Conservation (phyloP, 805 yeast species). For the Metschnikowia lochheadii region DNA sequence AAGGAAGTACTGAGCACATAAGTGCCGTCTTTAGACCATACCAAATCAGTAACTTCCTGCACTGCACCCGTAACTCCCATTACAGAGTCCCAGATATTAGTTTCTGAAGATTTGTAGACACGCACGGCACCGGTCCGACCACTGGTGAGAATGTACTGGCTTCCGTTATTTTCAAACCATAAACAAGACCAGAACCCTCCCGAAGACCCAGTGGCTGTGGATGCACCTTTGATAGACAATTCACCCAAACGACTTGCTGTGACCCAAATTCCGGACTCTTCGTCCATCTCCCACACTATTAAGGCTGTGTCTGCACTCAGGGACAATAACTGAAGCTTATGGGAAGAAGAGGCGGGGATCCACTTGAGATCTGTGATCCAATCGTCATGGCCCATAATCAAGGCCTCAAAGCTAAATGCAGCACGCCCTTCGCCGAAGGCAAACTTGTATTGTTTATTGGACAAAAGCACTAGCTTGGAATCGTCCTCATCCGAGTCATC, state of each 20-base stretch:
- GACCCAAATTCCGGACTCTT: conserved; percentile 84
- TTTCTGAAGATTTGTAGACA: conserved; percentile 48
- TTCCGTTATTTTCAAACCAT: conserved; percentile 52
- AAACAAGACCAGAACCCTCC: conserved; percentile 61
- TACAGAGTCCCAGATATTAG: conserved; percentile 36
- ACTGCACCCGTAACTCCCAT: conserved; percentile 75
- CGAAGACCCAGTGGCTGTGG: conserved; percentile 94
- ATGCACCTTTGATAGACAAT: conserved; percentile 91
- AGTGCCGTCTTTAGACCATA: conserved; percentile 67
- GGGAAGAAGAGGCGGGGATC: conserved; percentile 47
- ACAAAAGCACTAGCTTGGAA: conserved; percentile 48
- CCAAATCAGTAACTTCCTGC: conserved; percentile 68
- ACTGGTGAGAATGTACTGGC: conserved; percentile 60
- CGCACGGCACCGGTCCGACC: conserved; percentile 95
- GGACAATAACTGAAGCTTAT: conserved; percentile 58
- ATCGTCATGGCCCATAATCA: conserved; percentile 97
- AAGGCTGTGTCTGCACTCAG: conserved; percentile 91
- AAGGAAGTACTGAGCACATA: conserved; percentile 74
- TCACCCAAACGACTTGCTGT: conserved; percentile 83
- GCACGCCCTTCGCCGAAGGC: conserved; percentile 32
- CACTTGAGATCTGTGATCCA: conserved; percentile 87
- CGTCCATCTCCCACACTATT: conserved; percentile 92
- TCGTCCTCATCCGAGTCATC: conserved; percentile 57
- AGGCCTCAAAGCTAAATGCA: conserved; percentile 80
- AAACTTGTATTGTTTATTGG: conserved; percentile 72